A percentile compares a stretch with the other conserved stretches of the same genome.
Conservation (phyloP, 345 rosid genomes). For the Toxicodendron radicans region DNA sequence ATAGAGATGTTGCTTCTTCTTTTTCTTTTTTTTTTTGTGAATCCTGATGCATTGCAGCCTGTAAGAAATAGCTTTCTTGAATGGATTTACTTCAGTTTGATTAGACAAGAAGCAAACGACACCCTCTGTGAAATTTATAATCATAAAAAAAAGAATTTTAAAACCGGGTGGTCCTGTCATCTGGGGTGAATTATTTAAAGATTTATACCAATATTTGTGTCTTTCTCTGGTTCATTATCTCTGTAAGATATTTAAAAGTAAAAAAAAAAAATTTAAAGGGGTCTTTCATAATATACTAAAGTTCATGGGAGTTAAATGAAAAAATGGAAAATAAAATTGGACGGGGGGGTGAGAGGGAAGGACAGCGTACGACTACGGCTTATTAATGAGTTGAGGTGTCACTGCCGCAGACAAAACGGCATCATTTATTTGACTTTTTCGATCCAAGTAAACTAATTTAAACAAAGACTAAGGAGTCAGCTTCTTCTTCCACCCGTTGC, state of each 20-base stretch:
- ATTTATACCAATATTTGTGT: too few species aligned
- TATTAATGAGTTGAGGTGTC: slow-evolving; percentile 1
- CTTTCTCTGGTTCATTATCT: too few species aligned
- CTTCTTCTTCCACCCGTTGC: not conserved
- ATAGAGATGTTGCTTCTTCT: too few species aligned
- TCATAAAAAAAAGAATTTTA: not conserved
- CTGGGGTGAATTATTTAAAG: too few species aligned
- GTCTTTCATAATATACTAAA: not conserved
- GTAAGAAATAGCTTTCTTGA: too few species aligned
- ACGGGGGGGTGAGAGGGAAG: not conserved
- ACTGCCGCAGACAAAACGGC: slow-evolving; percentile 23
- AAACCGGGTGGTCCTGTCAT: too few species aligned
- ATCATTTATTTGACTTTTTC: slow-evolving; percentile 22
- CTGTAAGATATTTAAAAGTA: too few species aligned
- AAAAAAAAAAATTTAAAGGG: not conserved
- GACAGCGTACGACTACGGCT: slow-evolving; percentile 22
- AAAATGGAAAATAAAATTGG: not conserved
- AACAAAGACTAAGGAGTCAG: slow-evolving; percentile 4
- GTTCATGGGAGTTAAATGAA: not conserved
- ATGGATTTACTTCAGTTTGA: too few species aligned
- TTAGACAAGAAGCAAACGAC: too few species aligned
- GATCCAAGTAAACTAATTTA: not conserved
- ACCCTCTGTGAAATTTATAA: too few species aligned
- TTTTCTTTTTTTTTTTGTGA: too few species aligned
- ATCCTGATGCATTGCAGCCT: too few species aligned